These are phyloP conservation scores for Diplodia scrobiculata DNA, from an alignment of 2,329 filamentous ascomycete species.

Conservation along the genomic window DNA sequence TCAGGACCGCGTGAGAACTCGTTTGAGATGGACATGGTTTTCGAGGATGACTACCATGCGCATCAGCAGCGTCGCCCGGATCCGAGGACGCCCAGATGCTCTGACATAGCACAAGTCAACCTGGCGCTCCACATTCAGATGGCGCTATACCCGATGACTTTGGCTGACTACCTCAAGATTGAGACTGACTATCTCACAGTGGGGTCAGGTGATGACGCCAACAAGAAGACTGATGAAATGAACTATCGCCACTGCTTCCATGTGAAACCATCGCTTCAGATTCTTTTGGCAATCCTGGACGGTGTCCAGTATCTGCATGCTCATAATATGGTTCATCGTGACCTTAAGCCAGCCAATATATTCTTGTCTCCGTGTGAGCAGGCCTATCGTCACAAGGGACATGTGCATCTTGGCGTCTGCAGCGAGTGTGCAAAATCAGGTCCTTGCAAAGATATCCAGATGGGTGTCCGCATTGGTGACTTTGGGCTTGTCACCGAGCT, in stretches of 20 bases:
- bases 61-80: slow-evolving; percentile 26
- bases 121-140: slow-evolving; percentile 68
- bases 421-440: slow-evolving; percentile 46
- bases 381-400: slow-evolving; percentile 46
- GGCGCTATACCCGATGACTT: slow-evolving; percentile 64
- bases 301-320: slow-evolving; percentile 67
- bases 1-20: slow-evolving; percentile 18
- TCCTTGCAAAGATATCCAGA: slow-evolving; percentile 39
- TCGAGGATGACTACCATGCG: slow-evolving; percentile 9
- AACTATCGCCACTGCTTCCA: slow-evolving; percentile 63
- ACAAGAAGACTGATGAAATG: slow-evolving; percentile 37
- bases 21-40: slow-evolving; percentile 15
- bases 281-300: slow-evolving; percentile 62
- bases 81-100: background rate
- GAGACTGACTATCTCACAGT: background rate
- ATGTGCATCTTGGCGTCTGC: slow-evolving; percentile 53
- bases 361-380: slow-evolving; percentile 58
- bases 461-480: slow-evolving; percentile 66
- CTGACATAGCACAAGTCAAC: slow-evolving; percentile 23
- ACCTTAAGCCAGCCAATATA: slow-evolving; percentile 69
- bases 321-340: slow-evolving; percentile 64
- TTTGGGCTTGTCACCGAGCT: slow-evolving; percentile 66
- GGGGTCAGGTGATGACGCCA: slow-evolving; percentile 30
- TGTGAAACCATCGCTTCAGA: slow-evolving; percentile 56
- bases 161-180: slow-evolving; percentile 58